These are phyloP conservation scores for Globisporangium echinulatum DNA, from an alignment of 352 stramenopile genomes.

Conservation along the genomic window DNA sequence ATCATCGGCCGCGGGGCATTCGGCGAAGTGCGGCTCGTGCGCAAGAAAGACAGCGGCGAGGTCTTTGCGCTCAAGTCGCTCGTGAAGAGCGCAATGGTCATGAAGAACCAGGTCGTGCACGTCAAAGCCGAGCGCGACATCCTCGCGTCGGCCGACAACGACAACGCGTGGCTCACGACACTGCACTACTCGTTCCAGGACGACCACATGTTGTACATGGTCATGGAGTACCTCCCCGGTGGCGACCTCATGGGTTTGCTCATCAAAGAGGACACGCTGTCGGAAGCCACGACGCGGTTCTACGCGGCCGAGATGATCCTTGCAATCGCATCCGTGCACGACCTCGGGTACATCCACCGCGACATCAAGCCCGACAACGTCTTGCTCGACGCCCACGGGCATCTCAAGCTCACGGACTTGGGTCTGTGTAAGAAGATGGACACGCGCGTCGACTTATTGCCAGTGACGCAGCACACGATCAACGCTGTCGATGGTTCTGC, in stretches of 20 bases:
- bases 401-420: conserved; percentile 99
- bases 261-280: conserved; percentile 97
- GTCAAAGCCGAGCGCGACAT: conserved; percentile 97
- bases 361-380: conserved; percentile 98
- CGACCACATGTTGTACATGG: conserved; percentile 83
- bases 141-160: conserved; percentile 88
- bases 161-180: conserved; percentile 96
- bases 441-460: conserved; percentile 72
- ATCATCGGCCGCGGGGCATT: conserved; percentile 99
- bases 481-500: conserved; percentile 17
- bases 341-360: conserved; percentile 97
- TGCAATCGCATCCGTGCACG: conserved; percentile 97
- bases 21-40: conserved; percentile 93
- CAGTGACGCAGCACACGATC: conserved; percentile 69
- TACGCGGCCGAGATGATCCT: conserved; percentile 98
- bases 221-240: conserved; percentile 99
- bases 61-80: conserved; percentile 92
- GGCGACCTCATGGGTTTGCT: conserved; percentile 99
- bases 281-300: conserved; percentile 85
- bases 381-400: conserved; percentile 95
- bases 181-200: conserved; percentile 98
- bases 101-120: conserved; percentile 94
- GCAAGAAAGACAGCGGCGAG: conserved; percentile 76
- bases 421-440: conserved; percentile 97
- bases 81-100: conserved; percentile 87